These are phyloP conservation scores for Onygenales sp. DNA, from an alignment of 2,329 filamentous ascomycete species.

Conservation along the genomic window DNA sequence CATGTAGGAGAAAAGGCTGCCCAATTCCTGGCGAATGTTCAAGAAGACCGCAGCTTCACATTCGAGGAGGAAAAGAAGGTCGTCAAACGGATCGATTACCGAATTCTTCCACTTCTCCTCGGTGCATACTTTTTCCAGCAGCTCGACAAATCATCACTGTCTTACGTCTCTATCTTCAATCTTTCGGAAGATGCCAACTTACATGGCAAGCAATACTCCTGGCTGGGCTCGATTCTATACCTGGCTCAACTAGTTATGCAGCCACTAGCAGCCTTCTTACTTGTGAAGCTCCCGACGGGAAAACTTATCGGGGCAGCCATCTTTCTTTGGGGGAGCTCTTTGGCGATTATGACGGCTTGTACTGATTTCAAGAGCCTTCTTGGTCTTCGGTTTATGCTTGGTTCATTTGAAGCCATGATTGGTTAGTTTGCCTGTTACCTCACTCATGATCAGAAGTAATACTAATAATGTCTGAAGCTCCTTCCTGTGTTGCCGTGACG, in stretches of 20 bases:
- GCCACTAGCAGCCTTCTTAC: slow-evolving; percentile 43
- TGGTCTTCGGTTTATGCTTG: slow-evolving; percentile 36
- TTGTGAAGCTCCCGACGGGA: slow-evolving; percentile 46
- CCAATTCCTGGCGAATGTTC: slow-evolving; percentile 35
- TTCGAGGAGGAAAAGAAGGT: slow-evolving; percentile 40
- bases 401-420: slow-evolving; percentile 26
- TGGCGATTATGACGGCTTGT: slow-evolving; percentile 44
- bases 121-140: slow-evolving; percentile 52
- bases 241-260: slow-evolving; percentile 52
- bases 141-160: slow-evolving; percentile 38
- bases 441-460: slow-evolving; percentile 12
- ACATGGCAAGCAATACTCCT: slow-evolving; percentile 44
- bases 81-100: slow-evolving; percentile 35
- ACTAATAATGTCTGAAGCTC: slow-evolving; percentile 19
- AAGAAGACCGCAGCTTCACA: slow-evolving; percentile 31
- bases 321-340: slow-evolving; percentile 43
- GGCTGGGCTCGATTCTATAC: slow-evolving; percentile 53
- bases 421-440: not conserved
- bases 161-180: slow-evolving; percentile 43
- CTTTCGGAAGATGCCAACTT: slow-evolving; percentile 40
- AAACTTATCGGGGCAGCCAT: slow-evolving; percentile 46
- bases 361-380: slow-evolving; percentile 40
- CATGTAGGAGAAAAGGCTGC: slow-evolving; percentile 34
- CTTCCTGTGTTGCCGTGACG: slow-evolving; percentile 49
- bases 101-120: slow-evolving; percentile 43